Evolutionary conservation across 495 filamentous ascomycete genomes (phyloP).

Genomic region (Copromyces sp.): DNA sequence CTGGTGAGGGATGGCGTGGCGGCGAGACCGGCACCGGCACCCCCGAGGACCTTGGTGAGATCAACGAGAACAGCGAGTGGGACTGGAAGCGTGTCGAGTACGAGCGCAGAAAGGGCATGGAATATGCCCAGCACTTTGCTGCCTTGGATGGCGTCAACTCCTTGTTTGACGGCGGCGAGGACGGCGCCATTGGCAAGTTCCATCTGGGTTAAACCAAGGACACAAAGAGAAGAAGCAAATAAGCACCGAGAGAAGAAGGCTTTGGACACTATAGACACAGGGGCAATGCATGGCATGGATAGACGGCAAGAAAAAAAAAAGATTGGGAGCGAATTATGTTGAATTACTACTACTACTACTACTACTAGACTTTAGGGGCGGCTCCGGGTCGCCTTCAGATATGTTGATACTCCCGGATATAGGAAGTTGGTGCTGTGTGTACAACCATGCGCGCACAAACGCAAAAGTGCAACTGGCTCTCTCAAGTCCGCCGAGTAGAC

Average conservation of each 20-base stretch:
- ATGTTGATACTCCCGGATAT: neutral
- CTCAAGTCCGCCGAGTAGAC: neutral
- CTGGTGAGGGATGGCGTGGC: constrained; percentile 36
- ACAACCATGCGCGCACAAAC: neutral
- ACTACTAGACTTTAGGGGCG: neutral
- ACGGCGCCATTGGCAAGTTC: constrained; percentile 37
- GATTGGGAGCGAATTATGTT: neutral
- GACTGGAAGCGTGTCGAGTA: constrained; percentile 39
- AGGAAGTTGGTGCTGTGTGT: neutral
- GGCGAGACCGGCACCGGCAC: constrained; percentile 28
- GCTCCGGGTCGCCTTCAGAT: neutral
- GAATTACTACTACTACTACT: neutral
- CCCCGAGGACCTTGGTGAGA: constrained; percentile 16
- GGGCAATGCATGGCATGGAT: neutral
- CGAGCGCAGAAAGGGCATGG: constrained; percentile 36
- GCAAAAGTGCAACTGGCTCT: neutral
- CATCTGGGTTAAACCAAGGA: constrained; percentile 24
- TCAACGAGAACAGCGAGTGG: constrained; percentile 27
- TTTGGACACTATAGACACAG: neutral
- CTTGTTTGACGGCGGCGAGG: constrained; percentile 38
- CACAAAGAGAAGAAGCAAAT: neutral
- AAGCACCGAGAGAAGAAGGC: neutral
- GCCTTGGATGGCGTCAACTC: constrained; percentile 38
- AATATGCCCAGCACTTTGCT: constrained; percentile 40
- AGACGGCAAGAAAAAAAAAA: neutral